phyloP scores from a whole-genome alignment of 805 yeast genomes.

The Yarrowia deformans region DNA sequence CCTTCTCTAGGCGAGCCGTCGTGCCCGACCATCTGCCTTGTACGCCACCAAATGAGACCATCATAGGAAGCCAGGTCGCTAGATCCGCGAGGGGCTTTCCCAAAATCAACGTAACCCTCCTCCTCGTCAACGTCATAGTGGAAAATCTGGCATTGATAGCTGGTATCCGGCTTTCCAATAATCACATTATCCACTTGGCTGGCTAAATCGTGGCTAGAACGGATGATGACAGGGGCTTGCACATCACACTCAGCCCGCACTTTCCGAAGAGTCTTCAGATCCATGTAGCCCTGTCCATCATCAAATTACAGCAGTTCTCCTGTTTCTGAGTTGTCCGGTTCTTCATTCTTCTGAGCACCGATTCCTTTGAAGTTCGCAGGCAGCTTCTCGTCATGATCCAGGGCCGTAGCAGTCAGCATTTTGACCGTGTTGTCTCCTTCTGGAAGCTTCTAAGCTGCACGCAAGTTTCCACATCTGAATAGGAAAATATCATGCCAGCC shows the following conservation, averaged over 20 bases:
- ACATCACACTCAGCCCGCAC: background rate
- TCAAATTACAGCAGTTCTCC: background rate
- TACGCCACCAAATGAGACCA: background rate
- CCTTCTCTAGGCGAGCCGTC: no score
- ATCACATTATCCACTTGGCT: no score
- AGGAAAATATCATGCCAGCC: background rate
- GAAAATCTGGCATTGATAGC: background rate
- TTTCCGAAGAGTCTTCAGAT: background rate
- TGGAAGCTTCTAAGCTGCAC: background rate
- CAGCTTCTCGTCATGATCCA: background rate
- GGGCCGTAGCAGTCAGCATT: background rate
- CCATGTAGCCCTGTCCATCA: background rate
- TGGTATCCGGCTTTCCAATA: no score
- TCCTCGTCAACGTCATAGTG: background rate
- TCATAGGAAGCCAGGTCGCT: background rate
- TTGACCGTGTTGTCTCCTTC: background rate
- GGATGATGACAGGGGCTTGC: no score
- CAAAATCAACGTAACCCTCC: background rate
- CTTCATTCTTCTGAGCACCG: background rate
- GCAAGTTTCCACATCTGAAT: background rate
- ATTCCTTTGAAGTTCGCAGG: background rate
- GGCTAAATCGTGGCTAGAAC: no score
- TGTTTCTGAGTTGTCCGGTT: background rate
- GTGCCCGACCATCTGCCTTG: no score
- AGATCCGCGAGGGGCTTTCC: no score